These are phyloP conservation scores for Chrysanthemum seticuspe DNA, from an alignment of 129 eudicot species.

Conservation along the genomic window DNA sequence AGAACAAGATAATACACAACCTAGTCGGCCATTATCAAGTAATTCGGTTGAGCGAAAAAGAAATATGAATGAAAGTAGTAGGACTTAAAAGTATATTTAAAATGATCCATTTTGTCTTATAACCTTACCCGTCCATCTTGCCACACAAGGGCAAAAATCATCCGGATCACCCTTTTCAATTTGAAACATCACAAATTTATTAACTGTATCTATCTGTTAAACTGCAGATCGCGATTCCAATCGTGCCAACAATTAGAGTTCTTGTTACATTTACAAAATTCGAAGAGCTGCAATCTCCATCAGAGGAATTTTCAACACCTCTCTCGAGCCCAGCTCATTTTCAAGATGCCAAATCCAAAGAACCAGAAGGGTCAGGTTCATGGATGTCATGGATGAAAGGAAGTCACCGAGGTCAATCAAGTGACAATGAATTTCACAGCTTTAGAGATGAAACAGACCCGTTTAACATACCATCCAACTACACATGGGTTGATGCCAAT, in stretches of 20 bases:
- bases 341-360: slow-evolving; percentile 83
- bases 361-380: slow-evolving; percentile 68
- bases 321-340: slow-evolving; percentile 92
- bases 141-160: background rate
- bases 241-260: slow-evolving; percentile 91
- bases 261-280: slow-evolving; percentile 94
- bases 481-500: slow-evolving; percentile 80
- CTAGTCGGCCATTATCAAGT: too few relatives aligned
- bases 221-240: slow-evolving; percentile 72
- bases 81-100: too few relatives aligned
- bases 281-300: slow-evolving; percentile 77
- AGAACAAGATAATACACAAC: too few relatives aligned
- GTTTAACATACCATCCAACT: slow-evolving; percentile 72
- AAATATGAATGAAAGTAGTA: too few relatives aligned
- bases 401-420: slow-evolving; percentile 65
- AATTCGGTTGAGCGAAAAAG: too few relatives aligned
- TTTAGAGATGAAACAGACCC: slow-evolving; percentile 62
- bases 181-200: background rate
- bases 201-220: background rate
- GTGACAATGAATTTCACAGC: slow-evolving; percentile 56
- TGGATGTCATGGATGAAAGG: slow-evolving; percentile 99
- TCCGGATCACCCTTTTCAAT: background rate
- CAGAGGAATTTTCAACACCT: slow-evolving; percentile 89
- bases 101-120: too few relatives aligned
- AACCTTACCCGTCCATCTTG: too few relatives aligned